Percentiles rank a stretch among this genome's conserved stretches.
These are phyloP conservation scores for Acanthamoeba triangularis DNA, from an alignment of 208 protist genomes.

Conservation along the genomic window DNA sequence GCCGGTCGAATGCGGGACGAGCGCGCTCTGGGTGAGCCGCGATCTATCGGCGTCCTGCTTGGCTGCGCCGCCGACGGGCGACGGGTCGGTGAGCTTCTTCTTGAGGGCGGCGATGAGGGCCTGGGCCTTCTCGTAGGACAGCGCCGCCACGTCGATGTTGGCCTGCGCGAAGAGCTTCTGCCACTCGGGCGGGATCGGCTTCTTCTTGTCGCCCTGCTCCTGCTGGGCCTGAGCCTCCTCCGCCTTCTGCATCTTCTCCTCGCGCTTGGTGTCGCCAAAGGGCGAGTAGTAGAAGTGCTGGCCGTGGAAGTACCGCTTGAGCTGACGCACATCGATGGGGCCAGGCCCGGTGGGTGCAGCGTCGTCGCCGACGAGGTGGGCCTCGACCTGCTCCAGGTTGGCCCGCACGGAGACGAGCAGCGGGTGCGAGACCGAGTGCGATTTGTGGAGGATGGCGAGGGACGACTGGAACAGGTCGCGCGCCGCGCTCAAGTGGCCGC, in stretches of 20 bases:
- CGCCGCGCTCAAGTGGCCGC: neutral
- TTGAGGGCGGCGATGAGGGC: constrained; percentile 8
- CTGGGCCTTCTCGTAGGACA: constrained; percentile 45
- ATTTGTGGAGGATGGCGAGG: neutral
- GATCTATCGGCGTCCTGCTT: neutral
- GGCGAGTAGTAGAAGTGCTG: constrained; percentile 12
- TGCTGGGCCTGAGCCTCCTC: neutral
- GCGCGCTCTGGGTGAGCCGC: constrained; percentile 2
- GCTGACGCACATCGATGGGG: neutral
- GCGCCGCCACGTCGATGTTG: constrained; percentile 8
- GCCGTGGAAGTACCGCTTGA: constrained; percentile 39
- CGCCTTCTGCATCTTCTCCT: neutral
- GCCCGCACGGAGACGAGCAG: neutral
- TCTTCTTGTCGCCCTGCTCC: neutral
- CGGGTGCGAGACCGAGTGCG: neutral
- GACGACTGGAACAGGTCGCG: constrained; percentile 23
- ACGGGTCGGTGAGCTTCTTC: constrained; percentile 34
- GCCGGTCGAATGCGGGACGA: neutral
- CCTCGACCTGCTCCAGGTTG: neutral
- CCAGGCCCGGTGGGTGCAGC: too few species aligned
- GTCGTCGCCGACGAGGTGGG: neutral
- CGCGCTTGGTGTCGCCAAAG: neutral
- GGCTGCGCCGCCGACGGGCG: neutral
- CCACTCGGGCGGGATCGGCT: constrained; percentile 30
- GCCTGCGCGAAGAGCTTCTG: constrained; percentile 36